Base-by-base conservation (phyloP, 306 rosid genomes). In the Cicer judaicum region DNA sequence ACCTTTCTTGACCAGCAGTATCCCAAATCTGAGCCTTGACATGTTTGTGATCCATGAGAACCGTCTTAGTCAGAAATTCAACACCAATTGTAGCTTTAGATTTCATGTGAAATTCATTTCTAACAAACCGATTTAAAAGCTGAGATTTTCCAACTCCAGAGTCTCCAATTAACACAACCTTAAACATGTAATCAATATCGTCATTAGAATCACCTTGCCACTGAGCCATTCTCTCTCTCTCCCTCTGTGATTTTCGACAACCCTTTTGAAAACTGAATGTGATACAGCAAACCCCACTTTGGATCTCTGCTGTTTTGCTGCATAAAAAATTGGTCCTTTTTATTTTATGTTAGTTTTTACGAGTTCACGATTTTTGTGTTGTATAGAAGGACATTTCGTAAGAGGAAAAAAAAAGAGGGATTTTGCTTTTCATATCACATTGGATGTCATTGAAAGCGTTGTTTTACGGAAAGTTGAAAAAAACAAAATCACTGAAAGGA, bases 1-100 rank as follows among this genome's bases (percentile, higher is more conserved):
- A 93, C 98, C 98, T 93, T 87, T 91, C 98, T 86, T 93, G 98
- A 60, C 98, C 98, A 73, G 98, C 98, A 66, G 98, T 93, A 71
- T 93, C 98, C 98, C 98, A 93, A 81, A 93, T 89, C 90, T 93
- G 98, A 8, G 97, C 96, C 85, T 91, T 93, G 79, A 91, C 90
- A 9, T 86, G 78, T 52, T 93, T 93, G 50, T 91, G 90, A 75
- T 93, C 98, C 83, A 93, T 87, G 44, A 86, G 40, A 5, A 93
- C 88, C 10, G 97, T 91, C 85, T 86, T 89, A 6, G 98, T 89
- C 56, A 88, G 92, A 44, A 93, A 93, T 77, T 93, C 98, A 79
- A 93, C 98, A 15, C 98, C 98, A 49, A 93, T 91, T 1, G 98
- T 93, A 7, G 98, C 88, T 66, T 91, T 93, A 0, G 97, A 93